A percentile compares a stretch with the other conserved stretches of the same genome.
Conservation (phyloP, 129 eudicot species). For the Heracleum sosnowskyi region DNA sequence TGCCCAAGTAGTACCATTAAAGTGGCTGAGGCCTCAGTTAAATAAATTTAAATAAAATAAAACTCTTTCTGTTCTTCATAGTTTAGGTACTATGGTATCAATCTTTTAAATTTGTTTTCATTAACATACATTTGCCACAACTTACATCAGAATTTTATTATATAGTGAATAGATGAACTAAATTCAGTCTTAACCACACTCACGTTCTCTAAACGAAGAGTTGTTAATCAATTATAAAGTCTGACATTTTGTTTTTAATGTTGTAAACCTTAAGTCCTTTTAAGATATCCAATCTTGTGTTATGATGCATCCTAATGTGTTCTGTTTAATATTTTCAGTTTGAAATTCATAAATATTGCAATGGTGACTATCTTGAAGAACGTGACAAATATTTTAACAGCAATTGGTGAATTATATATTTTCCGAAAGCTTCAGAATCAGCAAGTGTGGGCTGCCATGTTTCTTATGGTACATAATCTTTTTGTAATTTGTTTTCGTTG, state of each 20-base stretch:
- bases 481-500: neutral
- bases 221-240: neutral
- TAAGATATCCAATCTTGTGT: slow-evolving; percentile 7
- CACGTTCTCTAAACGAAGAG: too few species aligned
- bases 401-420: slow-evolving; percentile 64
- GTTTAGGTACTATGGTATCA: too few species aligned
- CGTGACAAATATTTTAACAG: slow-evolving; percentile 73
- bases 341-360: slow-evolving; percentile 76
- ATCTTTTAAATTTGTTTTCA: too few species aligned
- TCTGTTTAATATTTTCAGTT: slow-evolving; percentile 43
- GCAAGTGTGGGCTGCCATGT: slow-evolving; percentile 84
- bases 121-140: too few species aligned
- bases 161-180: too few species aligned
- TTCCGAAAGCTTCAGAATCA: slow-evolving; percentile 64
- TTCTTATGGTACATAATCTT: slow-evolving; percentile 47
- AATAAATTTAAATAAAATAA: too few species aligned
- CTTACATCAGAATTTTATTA: too few species aligned
- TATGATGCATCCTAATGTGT: slow-evolving; percentile 6
- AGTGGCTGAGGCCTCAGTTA: too few species aligned
- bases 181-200: too few species aligned
- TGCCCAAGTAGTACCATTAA: too few species aligned
- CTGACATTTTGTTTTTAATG: neutral
- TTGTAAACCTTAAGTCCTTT: neutral
- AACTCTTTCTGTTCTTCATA: too few species aligned
- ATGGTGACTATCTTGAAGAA: slow-evolving; percentile 89